These are phyloP conservation scores for Viola pubescens DNA, from an alignment of 441 rosid species.

Conservation along the genomic window DNA sequence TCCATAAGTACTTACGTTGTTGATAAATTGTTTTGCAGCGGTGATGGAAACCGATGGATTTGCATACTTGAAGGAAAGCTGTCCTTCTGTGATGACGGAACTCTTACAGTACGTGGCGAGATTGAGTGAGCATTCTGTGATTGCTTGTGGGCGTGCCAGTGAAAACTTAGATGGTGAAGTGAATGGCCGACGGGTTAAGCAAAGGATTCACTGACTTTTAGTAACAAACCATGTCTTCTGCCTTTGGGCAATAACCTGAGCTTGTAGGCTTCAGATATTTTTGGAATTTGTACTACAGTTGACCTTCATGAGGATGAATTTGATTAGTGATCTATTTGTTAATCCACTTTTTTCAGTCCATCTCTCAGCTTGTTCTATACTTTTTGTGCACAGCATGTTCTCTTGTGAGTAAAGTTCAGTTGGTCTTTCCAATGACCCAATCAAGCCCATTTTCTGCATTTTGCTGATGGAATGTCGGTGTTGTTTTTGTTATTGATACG, in stretches of 20 bases:
- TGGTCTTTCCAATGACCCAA: too few relatives aligned
- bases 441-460: too few relatives aligned
- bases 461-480: not conserved
- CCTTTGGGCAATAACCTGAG: constrained; percentile 7
- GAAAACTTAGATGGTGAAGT: constrained; percentile 61
- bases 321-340: constrained; percentile 15
- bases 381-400: not conserved
- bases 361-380: not conserved
- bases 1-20: not conserved
- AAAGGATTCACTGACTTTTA: constrained; percentile 50
- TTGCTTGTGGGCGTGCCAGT: constrained; percentile 37
- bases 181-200: constrained; percentile 93
- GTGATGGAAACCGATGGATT: constrained; percentile 94
- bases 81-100: constrained; percentile 57
- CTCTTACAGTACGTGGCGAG: constrained; percentile 30
- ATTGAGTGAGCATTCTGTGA: constrained; percentile 36
- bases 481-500: not conserved
- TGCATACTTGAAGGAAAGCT: constrained; percentile 67
- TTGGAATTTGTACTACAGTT: constrained; percentile 29
- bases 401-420: not conserved
- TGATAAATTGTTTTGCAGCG: constrained; percentile 37
- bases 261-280: constrained; percentile 26
- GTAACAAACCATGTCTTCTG: not conserved
- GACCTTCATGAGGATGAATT: constrained; percentile 17
- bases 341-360: constrained; percentile 5